Base-by-base conservation (phyloP, 768 basidiomycete species). In the Gyrodon lividus region DNA sequence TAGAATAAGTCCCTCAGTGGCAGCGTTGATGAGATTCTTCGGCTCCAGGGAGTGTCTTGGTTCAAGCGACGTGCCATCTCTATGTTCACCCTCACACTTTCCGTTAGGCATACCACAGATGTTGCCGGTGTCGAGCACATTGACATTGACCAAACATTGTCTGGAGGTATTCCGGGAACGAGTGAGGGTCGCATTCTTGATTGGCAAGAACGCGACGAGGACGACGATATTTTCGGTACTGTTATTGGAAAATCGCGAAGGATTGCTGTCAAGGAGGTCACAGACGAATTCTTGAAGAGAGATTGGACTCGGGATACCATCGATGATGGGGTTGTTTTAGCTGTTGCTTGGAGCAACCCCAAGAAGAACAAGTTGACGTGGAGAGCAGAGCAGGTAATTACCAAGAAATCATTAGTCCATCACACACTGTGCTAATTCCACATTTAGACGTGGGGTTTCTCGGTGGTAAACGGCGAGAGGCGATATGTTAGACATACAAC, bases 31-130 rank as follows among this genome's bases (percentile, higher is more conserved):
- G 74, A 74, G 23, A 83, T 92, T 54, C 80, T 92, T 37, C 63
- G 67, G 28, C 72, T 86, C 3, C 89, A 91, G 64, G 89, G 89
- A 44, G 76, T 92, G 28, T 65, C 83, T 30, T 92, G 89, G 89
- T 52, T 83, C 41, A 86, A 74, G 57, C 81, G 89, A 57, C 82
- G 77, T 51, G 77, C 78, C 22, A 89, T 92, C 59, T 49, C 62
- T 20, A 28, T 73, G 23, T 83, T 77, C 28, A 81, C 78, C 16
- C 59, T 91, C 41, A 86, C 82, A 20, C 77, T 90, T 34, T 48
- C 48, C 39, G 64, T 89, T 60, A 86, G 80, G 51, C 88, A 91
- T 61, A 81, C 76, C 71, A 83, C 77, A 56, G 80, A 85, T 42
- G 81, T 77, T 13, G 69, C 65, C 2, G 79, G 76, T 31, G 59